Percentiles rank a stretch among this genome's conserved stretches.
Conservation (phyloP, 192 early-diverging fungal genomes). For the Coemansia sp. region DNA sequence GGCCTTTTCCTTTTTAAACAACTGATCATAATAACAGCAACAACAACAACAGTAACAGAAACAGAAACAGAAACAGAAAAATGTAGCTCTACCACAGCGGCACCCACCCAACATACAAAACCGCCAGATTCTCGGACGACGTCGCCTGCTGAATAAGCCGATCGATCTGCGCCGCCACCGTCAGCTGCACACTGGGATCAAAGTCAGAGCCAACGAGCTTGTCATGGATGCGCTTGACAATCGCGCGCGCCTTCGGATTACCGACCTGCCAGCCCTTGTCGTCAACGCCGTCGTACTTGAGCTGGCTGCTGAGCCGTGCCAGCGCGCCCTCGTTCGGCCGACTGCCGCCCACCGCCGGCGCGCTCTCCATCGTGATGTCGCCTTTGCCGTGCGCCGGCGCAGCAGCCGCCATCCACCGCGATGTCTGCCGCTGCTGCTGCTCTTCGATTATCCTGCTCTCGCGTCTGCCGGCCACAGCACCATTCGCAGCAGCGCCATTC, state of each 20-base stretch:
- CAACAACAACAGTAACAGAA: too few species aligned
- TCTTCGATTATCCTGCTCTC: background rate
- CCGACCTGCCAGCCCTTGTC: slow-evolving; percentile 41
- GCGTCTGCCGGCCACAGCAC: background rate
- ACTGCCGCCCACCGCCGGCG: slow-evolving; percentile 18
- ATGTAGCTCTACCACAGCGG: slow-evolving; percentile 25
- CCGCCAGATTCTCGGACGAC: slow-evolving; percentile 81
- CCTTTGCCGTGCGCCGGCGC: slow-evolving; percentile 1
- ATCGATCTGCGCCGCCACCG: slow-evolving; percentile 88
- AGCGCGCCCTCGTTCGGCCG: slow-evolving; percentile 14
- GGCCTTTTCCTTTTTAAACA: too few species aligned
- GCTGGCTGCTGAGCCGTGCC: slow-evolving; percentile 3
- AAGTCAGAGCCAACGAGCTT: slow-evolving; percentile 97
- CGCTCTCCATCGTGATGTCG: slow-evolving; percentile 7
- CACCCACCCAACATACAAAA: slow-evolving; percentile 41
- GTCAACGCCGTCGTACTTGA: slow-evolving; percentile 28
- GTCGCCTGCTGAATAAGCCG: slow-evolving; percentile 91
- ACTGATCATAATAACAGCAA: too few species aligned
- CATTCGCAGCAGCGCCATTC: background rate
- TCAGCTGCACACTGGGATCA: slow-evolving; percentile 74
- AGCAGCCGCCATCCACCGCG: slow-evolving; percentile 10
- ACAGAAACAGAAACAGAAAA: too few species aligned
- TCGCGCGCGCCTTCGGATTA: slow-evolving; percentile 81
- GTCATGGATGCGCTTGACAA: slow-evolving; percentile 92
- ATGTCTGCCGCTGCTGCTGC: background rate